Evolutionary conservation across 2,329 filamentous ascomycete species (phyloP).

Genomic region (Colletotrichum truncatum): DNA sequence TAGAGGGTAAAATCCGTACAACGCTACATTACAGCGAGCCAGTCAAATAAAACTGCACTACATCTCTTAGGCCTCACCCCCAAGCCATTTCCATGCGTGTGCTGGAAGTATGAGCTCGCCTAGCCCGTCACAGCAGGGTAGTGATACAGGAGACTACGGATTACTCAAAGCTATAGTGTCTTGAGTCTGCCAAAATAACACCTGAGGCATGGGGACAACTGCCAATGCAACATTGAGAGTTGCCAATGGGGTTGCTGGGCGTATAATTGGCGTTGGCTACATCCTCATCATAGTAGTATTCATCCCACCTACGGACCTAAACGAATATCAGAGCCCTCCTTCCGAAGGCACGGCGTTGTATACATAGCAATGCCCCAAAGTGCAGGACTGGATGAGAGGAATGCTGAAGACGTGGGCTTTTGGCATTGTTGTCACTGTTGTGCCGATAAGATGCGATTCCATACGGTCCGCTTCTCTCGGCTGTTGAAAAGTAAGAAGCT

Average conservation of each 20-base stretch:
- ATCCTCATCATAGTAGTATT: neutral
- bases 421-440: neutral
- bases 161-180: too few species aligned
- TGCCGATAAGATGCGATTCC: conserved; percentile 1
- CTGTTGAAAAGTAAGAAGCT: too few species aligned
- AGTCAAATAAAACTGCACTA: too few species aligned
- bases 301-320: neutral
- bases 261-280: neutral
- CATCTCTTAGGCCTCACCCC: too few species aligned
- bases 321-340: neutral
- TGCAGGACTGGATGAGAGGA: neutral
- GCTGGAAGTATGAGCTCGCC: too few species aligned
- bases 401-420: neutral
- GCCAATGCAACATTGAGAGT: conserved; percentile 17
- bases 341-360: too few species aligned
- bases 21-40: neutral
- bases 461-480: neutral
- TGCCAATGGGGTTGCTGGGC: neutral
- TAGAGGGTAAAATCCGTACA: conserved; percentile 1
- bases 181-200: neutral
- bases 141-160: too few species aligned
- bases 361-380: too few species aligned
- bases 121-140: too few species aligned
- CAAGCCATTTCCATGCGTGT: too few species aligned
- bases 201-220: neutral